These are phyloP conservation scores for Vararia minispora DNA, from an alignment of 768 basidiomycete species.

Conservation along the genomic window DNA sequence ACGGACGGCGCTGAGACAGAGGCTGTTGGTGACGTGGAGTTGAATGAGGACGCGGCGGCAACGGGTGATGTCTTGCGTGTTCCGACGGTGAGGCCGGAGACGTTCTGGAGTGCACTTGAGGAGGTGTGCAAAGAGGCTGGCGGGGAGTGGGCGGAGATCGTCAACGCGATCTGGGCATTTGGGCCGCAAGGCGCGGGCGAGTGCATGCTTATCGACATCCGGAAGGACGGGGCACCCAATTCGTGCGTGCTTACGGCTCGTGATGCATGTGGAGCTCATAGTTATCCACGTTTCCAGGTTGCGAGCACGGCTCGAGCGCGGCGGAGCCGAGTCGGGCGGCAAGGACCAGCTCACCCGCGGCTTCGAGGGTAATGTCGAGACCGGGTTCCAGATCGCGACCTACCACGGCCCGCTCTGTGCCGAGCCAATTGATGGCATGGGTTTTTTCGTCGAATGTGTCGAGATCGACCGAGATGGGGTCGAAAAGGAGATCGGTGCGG, in stretches of 20 bases:
- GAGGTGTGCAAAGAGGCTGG: slow-evolving; percentile 56
- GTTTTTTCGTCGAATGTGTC: slow-evolving; percentile 77
- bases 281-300: slow-evolving; percentile 28
- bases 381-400: slow-evolving; percentile 90
- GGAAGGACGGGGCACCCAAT: slow-evolving; percentile 31
- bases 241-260: slow-evolving; percentile 38
- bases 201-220: slow-evolving; percentile 74
- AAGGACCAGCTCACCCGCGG: slow-evolving; percentile 25
- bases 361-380: slow-evolving; percentile 79
- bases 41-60: slow-evolving; percentile 29
- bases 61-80: slow-evolving; percentile 50
- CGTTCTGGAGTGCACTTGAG: slow-evolving; percentile 71
- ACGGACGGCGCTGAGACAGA: slow-evolving; percentile 21
- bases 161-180: slow-evolving; percentile 78
- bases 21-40: slow-evolving; percentile 24
- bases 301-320: slow-evolving; percentile 34
- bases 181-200: slow-evolving; percentile 83
- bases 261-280: neutral
- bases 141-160: slow-evolving; percentile 66
- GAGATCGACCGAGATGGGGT: slow-evolving; percentile 48
- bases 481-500: slow-evolving; percentile 56
- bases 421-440: slow-evolving; percentile 90
- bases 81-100: slow-evolving; percentile 55
- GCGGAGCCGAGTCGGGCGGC: slow-evolving; percentile 20
- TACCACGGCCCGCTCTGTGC: slow-evolving; percentile 93